Percentiles rank a stretch among this genome's conserved stretches.
phyloP scores from a whole-genome alignment of 805 yeast genomes.

The Kluyveromyces dobzhanskii region DNA sequence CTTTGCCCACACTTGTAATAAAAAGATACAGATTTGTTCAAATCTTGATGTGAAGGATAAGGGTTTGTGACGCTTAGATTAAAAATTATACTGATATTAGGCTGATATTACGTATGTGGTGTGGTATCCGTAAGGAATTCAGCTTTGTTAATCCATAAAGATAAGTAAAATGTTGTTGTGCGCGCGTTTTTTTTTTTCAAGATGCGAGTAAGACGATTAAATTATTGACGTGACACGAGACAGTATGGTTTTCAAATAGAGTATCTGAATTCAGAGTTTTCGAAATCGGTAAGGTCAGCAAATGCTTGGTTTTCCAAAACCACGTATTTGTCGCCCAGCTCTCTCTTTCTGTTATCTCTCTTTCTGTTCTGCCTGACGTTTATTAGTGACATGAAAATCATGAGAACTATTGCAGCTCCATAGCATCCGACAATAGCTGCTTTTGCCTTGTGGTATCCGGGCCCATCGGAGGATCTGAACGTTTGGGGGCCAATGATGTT shows the following conservation, averaged over 20 bases:
- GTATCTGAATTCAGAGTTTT: conserved; percentile 36
- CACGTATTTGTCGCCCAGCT: conserved; percentile 17
- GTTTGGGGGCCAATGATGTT: conserved; percentile 70
- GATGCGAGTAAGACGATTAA: no score
- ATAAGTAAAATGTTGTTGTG: no score
- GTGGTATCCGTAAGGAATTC: no score
- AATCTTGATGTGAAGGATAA: no score
- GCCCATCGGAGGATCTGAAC: conserved; percentile 50
- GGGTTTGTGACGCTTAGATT: no score
- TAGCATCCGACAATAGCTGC: conserved; percentile 44
- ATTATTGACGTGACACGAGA: no score
- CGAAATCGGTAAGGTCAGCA: conserved; percentile 37
- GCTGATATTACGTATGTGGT: no score
- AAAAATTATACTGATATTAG: no score
- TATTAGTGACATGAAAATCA: conserved; percentile 23
- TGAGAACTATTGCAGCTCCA: conserved; percentile 31
- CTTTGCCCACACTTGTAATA: no score
- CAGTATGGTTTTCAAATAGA: conserved; percentile 19
- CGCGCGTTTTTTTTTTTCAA: no score
- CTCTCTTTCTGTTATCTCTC: conserved; percentile 31
- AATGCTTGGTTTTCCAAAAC: conserved; percentile 20
- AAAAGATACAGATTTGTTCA: no score
- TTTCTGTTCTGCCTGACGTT: conserved; percentile 35
- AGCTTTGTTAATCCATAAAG: no score
- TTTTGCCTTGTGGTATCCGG: conserved; percentile 49